Percentiles rank a stretch among this genome's conserved stretches.
Conservation (phyloP, 2,329 filamentous ascomycete genomes). For the Metarhizium guizhouense region DNA sequence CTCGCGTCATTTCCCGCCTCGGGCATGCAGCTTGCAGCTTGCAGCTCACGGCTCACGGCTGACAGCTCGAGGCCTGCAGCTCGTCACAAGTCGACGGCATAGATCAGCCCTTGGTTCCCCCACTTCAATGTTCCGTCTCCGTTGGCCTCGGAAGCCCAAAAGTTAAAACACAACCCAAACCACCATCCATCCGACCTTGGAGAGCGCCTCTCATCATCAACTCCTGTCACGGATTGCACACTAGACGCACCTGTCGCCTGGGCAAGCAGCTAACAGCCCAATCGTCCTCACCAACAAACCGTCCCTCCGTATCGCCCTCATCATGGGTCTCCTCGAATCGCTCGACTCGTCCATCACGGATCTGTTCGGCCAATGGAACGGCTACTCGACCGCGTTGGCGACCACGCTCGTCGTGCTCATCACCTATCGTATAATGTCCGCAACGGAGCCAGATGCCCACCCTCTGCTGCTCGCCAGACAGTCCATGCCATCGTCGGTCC, state of each 20-base stretch:
- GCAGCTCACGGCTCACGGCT: no score
- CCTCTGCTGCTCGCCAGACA: constrained; percentile 85
- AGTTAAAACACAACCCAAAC: neutral
- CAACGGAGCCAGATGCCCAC: constrained; percentile 80
- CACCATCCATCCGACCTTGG: neutral
- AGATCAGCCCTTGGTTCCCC: neutral
- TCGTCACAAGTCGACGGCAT: no score
- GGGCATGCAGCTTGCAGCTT: no score
- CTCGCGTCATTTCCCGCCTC: no score
- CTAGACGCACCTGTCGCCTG: no score
- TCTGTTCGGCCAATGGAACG: constrained; percentile 72
- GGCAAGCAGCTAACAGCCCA: no score
- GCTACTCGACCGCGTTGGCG: constrained; percentile 63
- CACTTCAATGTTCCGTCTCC: neutral
- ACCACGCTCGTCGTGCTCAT: constrained; percentile 58
- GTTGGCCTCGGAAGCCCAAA: neutral
- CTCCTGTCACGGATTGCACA: no score
- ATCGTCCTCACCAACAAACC: no score
- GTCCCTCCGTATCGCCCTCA: neutral
- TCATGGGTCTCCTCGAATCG: constrained; percentile 42
- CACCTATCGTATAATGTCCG: constrained; percentile 60
- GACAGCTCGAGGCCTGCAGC: no score
- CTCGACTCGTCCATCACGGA: constrained; percentile 63
- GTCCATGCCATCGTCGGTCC: constrained; percentile 66
- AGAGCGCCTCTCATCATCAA: no score